These are phyloP conservation scores for Sesbania bispinosa DNA, from an alignment of 306 rosid species.

Conservation along the genomic window DNA sequence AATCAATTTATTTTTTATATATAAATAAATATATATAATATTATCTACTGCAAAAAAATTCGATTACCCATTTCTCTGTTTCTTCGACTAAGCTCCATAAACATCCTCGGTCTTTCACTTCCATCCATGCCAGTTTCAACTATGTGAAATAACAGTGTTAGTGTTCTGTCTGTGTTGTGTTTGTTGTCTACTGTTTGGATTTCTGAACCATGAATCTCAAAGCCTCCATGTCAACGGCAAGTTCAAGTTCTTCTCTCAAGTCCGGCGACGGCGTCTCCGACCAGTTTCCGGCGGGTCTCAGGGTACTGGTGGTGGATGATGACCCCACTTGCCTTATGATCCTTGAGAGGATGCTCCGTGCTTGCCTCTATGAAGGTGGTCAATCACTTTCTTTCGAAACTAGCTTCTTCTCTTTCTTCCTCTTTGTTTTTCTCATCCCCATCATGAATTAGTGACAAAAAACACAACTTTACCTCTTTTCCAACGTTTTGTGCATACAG, in stretches of 20 bases:
- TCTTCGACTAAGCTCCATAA: slow-evolving; percentile 13
- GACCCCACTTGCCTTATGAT: slow-evolving; percentile 94
- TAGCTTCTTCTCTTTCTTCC: not conserved
- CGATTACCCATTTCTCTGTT: slow-evolving; percentile 10
- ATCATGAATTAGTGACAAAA: not conserved
- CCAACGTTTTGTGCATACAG: not conserved
- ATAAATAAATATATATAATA: not conserved
- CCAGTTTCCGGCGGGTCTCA: slow-evolving; percentile 89
- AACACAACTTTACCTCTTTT: not conserved
- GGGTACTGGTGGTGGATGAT: slow-evolving; percentile 93
- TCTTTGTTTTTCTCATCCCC: not conserved
- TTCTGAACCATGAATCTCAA: slow-evolving; percentile 52
- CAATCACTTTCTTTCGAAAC: not conserved
- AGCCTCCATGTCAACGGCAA: slow-evolving; percentile 63
- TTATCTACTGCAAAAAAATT: slow-evolving; percentile 26
- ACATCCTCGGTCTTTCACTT: slow-evolving; percentile 19
- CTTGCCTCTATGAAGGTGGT: slow-evolving; percentile 80
- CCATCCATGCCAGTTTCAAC: slow-evolving; percentile 16
- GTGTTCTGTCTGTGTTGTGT: slow-evolving; percentile 1
- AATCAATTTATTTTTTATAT: not conserved
- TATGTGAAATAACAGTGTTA: slow-evolving; percentile 20
- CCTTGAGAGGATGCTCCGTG: slow-evolving; percentile 89
- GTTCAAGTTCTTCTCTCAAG: slow-evolving; percentile 47
- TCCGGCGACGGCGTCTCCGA: slow-evolving; percentile 41
- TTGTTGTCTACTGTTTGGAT: slow-evolving; percentile 31